Base-by-base conservation (phyloP, 2,329 filamentous ascomycete species). In the Blumeria hordei region DNA sequence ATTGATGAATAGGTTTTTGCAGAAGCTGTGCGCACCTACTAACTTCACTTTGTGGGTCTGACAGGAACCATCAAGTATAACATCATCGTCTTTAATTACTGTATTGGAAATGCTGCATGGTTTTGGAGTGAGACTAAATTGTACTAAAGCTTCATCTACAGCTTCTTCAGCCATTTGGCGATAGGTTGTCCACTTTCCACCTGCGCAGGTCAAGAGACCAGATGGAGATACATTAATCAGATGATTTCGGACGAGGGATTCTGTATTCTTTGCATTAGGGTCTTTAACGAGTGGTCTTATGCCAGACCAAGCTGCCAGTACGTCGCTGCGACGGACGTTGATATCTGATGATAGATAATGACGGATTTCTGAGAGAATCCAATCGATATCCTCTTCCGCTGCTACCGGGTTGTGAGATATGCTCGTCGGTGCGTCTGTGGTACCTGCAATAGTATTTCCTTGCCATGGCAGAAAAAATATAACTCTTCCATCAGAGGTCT, bases 381-480 rank as follows among this genome's bases (percentile, higher is more conserved):
- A 93, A 63, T 85, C 76, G 62, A 93, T 92, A 61, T 90, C 86
- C 61, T 87, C 76, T 68, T 94, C 85, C 34, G 82, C 81, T 8
- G 87, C 83, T 35, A 88, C 66, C 0, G 87, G 87, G 62, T 90
- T 83, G 43, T 74, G 72, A 5, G 76, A 77, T 60, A 94, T 85
- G 34, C 74, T 70, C 39, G 81, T 83, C 3, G 85, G 80, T 41
- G 83, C 81, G 65, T 93, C 87, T 7, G 86, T 93, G 5, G 87
- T 93, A 58, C 87, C 87, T 49, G 86, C 87, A 64, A 93, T 92
- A 12, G 86, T 93, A 69, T 92, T 92, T 52, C 86, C 86, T 70
- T 93, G 86, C 87, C 87, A 93, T 21, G 87, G 87, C 43, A 93
- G 74, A 74, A 94, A 93, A 77, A 93, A 93, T 64, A 93, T 90